Evolutionary conservation across 306 rosid genomes (phyloP).

Genomic region (Sicyos edulis): DNA sequence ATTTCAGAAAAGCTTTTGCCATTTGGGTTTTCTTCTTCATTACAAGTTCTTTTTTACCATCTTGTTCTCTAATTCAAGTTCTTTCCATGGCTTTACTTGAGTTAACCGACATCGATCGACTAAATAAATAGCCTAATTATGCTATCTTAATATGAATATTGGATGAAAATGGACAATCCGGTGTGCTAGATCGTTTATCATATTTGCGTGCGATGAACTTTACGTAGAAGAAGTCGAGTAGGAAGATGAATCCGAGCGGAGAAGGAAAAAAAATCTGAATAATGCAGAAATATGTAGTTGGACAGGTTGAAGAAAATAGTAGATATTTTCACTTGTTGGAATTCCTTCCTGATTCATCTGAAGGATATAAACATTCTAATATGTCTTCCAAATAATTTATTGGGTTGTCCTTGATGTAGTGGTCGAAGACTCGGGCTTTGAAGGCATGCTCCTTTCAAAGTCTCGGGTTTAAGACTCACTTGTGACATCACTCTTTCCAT

Average conservation of each 20-base stretch:
- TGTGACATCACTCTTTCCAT: too few species aligned
- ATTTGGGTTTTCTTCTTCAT: not conserved
- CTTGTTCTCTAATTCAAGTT: constrained; percentile 7
- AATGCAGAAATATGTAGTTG: not conserved
- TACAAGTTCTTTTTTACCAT: not conserved
- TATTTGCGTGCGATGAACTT: not conserved
- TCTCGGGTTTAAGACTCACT: too few species aligned
- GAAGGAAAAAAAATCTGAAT: not conserved
- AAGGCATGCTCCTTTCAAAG: too few species aligned
- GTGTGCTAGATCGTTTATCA: not conserved
- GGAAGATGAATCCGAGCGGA: not conserved
- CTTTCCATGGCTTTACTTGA: not conserved
- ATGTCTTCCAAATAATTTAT: too few species aligned
- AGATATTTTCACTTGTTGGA: not conserved
- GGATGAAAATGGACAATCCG: not conserved
- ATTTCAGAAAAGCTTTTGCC: not conserved
- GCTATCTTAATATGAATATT: not conserved
- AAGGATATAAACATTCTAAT: too few species aligned
- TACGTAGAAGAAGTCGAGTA: not conserved
- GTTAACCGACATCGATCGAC: not conserved
- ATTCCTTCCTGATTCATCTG: too few species aligned
- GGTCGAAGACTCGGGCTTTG: too few species aligned
- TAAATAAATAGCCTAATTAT: not conserved
- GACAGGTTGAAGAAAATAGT: not conserved
- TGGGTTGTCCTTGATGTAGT: too few species aligned